A percentile compares a stretch with the other conserved stretches of the same genome.
phyloP scores from a whole-genome alignment of 116 monocot genomes.

The Dioscorea cayenensis region DNA sequence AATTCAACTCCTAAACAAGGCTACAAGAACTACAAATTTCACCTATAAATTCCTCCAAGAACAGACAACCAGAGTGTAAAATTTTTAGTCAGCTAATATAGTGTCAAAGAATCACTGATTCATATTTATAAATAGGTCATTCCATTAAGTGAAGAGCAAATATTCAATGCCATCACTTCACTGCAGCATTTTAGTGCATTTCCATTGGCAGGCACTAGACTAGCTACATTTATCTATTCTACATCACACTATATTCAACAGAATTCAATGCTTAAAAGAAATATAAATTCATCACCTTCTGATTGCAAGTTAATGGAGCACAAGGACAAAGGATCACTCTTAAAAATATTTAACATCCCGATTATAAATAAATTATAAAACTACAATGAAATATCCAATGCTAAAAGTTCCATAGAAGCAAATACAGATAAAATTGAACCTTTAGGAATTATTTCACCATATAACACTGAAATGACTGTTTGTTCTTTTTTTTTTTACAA shows the following conservation, averaged over 20 bases:
- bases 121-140: neutral
- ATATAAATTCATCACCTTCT: neutral
- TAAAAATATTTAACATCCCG: neutral
- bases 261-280: neutral
- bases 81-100: neutral
- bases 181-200: neutral
- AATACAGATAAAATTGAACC: slow-evolving; percentile 27
- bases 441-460: slow-evolving; percentile 14
- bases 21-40: neutral
- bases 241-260: neutral
- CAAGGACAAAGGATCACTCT: too few species aligned
- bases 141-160: neutral
- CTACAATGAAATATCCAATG: neutral
- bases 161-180: neutral
- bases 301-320: neutral
- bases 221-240: neutral
- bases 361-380: neutral
- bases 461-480: slow-evolving; percentile 22
- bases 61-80: too few species aligned
- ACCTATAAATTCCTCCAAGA: neutral
- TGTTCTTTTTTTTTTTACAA: slow-evolving; percentile 23
- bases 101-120: neutral
- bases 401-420: slow-evolving; percentile 16
- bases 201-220: neutral
- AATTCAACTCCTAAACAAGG: neutral